Evolutionary conservation across 345 rosid species (phyloP), one percentile per base, ranked within the genome.

Genomic region (Citrus unshiu): DNA sequence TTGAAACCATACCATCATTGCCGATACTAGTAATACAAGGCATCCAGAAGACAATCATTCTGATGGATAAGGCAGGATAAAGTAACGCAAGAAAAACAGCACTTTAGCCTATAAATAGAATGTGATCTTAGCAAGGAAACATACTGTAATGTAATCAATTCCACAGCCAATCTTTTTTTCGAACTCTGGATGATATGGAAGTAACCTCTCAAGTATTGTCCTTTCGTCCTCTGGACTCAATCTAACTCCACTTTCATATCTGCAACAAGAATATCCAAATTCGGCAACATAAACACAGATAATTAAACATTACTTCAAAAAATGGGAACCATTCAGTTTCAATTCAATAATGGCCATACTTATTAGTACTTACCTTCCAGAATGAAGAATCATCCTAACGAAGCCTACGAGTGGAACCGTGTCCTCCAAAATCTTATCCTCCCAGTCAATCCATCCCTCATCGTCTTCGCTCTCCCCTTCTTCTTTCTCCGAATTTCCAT

Each of bases 331-430:
- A 18, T 22, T 75, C 18, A 46, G 18, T 46, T 13, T 46, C 51
- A 12, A 46, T 46, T 62, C 19, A 46, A 63, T 29, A 40, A 19
- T 21, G 34, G 7, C 74, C 64, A 5, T 5, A 74, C 90, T 12
- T 10, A 43, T 43, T 12, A 43, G 16, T 43, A 3, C 16, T 46
- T 83, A 94, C 99, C 83, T 89, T 79, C 88, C 92, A 39, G 99
- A 91, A 83, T 93, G 98, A 81, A 96, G 87, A 87, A 96, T 84
- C 98, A 91, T 93, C 77, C 99, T 87, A 25, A 89, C 98, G 76
- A 94, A 91, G 25, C 97, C 95, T 77, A 93, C 97, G 69, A 96
- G 93, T 69, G 99, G 99, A 74, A 91, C 97, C 0, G 99, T 96
- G 73, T 91, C 98, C 84, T 92, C 92, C 77, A 96, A 86, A 80